These are phyloP conservation scores for Spiraea crenata DNA, from an alignment of 331 rosid genomes.

Conservation along the genomic window DNA sequence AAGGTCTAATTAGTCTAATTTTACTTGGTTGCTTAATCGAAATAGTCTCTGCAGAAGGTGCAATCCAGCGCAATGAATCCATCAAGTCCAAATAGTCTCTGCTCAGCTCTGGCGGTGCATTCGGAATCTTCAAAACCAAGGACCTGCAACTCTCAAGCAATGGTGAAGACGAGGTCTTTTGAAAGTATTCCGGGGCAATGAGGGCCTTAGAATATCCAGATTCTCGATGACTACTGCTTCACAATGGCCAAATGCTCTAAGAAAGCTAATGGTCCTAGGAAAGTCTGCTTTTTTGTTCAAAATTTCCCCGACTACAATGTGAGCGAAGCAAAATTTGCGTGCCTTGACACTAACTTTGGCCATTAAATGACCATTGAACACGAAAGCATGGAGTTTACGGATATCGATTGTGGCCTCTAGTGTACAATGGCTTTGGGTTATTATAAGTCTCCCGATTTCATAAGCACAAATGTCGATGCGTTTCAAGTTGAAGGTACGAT, in stretches of 20 bases:
- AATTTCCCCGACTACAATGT: not conserved
- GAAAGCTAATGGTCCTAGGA: not conserved
- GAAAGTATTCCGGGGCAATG: not conserved
- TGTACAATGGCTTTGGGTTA: not conserved
- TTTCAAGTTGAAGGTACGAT: not conserved
- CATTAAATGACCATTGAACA: not conserved
- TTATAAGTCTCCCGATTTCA: not conserved
- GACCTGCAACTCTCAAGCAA: not conserved
- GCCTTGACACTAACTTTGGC: not conserved
- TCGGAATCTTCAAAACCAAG: not conserved
- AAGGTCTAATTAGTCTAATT: too few species aligned
- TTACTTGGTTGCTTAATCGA: too few species aligned
- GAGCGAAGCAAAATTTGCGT: not conserved
- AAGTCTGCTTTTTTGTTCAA: not conserved
- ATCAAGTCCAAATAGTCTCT: not conserved
- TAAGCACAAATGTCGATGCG: not conserved
- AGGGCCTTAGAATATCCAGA: not conserved
- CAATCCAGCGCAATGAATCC: not conserved
- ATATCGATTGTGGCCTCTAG: not conserved
- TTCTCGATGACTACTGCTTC: not conserved
- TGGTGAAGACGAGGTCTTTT: not conserved
- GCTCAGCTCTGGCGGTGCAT: not conserved
- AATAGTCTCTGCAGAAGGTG: not conserved
- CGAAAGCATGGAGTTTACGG: accelerated
- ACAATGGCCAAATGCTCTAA: not conserved